Conservation (phyloP, 495 filamentous ascomycete genomes). For the Cercophora sp. region DNA sequence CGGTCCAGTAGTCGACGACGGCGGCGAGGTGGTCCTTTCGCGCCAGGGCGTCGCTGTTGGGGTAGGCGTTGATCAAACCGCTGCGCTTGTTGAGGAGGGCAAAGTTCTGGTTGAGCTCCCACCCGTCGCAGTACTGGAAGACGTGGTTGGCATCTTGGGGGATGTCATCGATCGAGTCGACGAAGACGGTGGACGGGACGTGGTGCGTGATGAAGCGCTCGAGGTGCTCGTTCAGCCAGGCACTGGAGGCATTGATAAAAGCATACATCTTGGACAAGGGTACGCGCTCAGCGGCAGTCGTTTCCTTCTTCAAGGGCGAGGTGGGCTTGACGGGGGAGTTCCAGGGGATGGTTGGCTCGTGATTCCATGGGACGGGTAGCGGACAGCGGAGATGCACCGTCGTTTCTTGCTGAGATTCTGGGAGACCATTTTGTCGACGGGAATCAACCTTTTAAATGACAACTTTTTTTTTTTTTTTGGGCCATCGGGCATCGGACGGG, state of each 20-base stretch:
- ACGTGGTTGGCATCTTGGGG: slow-evolving; percentile 5
- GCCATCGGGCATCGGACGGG: too few species aligned
- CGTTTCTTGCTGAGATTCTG: too few species aligned
- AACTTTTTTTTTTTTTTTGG: too few species aligned
- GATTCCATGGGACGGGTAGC: too few species aligned
- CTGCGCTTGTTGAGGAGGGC: slow-evolving; percentile 13
- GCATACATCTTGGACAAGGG: too few species aligned
- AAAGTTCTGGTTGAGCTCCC: slow-evolving; percentile 20
- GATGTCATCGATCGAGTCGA: slow-evolving; percentile 16
- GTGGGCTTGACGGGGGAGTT: slow-evolving; percentile 19
- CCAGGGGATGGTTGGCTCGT: not conserved
- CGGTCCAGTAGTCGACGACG: slow-evolving; percentile 24
- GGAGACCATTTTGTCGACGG: too few species aligned
- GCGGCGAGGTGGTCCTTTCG: slow-evolving; percentile 21
- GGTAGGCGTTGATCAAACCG: slow-evolving; percentile 25
- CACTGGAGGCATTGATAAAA: slow-evolving; percentile 11
- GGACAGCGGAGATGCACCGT: too few species aligned
- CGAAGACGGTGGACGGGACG: slow-evolving; percentile 17
- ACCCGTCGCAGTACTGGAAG: slow-evolving; percentile 23
- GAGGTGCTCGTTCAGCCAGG: slow-evolving; percentile 22
- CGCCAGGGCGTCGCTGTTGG: slow-evolving; percentile 24
- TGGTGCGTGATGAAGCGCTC: slow-evolving; percentile 17
- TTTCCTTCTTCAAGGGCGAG: slow-evolving; percentile 12
- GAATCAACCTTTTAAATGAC: too few species aligned
- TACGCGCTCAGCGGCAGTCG: too few species aligned